Base-by-base conservation (phyloP, 257 asterid genomes). In the Solanum microdontum region DNA sequence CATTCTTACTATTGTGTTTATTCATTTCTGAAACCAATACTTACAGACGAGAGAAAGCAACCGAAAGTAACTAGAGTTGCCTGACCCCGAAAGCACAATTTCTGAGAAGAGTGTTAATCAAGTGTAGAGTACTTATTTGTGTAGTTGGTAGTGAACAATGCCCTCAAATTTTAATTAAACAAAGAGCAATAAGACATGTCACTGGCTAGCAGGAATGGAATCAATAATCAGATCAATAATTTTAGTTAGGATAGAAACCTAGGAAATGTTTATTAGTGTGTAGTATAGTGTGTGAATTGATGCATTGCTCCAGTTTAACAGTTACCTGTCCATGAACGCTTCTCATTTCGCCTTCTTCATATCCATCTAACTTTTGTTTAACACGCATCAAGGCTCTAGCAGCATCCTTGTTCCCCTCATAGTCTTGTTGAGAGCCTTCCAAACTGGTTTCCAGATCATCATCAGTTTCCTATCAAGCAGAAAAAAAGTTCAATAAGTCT, bases 361-460 rank as follows among this genome's bases (percentile, higher is more conserved):
- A 95, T 86, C 99, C 99, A 92, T 97, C 99, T 88, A 97, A 94
- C 95, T 97, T 97, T 91, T 97, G 99, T 92, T 97, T 97, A 84
- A 97, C 99, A 30, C 98, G 98, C 92, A 97, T 88, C 91, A 97
- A 91, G 87, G 99, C 98, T 90, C 99, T 94, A n/a, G 98, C 98
- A 68, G 98, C 98, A 92, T 97, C 99, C 91, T 95, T 95, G 87
- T 97, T 97, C 88, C 99, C 99, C 91, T 94, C 97, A 87, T 92
- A 93, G 86, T 88, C 98, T 87, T 92, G 96, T 73, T 89, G 95
- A 3, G 98, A 95, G 70, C 88, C 96, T 83, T 93, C 98, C 92
- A 97, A 72, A 92, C 88, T 91, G 68, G 98, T 91, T 40, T 92
- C 97, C 88, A 93, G 85, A 86, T 95, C 98, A 73, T 95, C 95